Evolutionary conservation across 2,329 filamentous ascomycete species (phyloP), one percentile per base, ranked within the genome.

Genomic region (Penicillium janthinellum): DNA sequence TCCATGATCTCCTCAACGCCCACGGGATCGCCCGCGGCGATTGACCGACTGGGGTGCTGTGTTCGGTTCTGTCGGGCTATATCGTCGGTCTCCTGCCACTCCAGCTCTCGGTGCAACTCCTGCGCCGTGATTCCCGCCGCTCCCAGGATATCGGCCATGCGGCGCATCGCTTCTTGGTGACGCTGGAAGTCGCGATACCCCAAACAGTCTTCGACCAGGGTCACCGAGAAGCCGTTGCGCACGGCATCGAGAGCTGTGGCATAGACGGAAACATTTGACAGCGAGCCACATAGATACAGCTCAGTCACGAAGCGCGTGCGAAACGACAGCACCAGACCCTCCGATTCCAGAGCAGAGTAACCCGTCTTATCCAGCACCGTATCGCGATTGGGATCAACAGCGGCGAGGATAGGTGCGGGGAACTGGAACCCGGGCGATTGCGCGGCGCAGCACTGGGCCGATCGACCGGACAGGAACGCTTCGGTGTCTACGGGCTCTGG

Each of bases 211-310:
- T 95, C 88, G 41, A 98, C 81, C 12, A 98, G 81, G 5, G 90
- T 95, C 70, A 97, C 91, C n/a, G 86, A 83, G 70, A 96, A 88
- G 4, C 93, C 95, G 74, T 97, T 90, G 20, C 90, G 86, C 1
- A 91, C 93, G 11, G 94, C 95, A 71, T 97, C 95, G 63, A 96
- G 83, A 3, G 92, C 92, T 0, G 94, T 97, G 7, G 95, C 94
- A 72, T 95, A 92, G 49, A 98, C 88, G 35, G 92, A 93, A 38
- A 96, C 81, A 70, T 98, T 97, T 45, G 89, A 91, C 51, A 96
- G 83, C 47, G 90, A 89, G 22, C 95, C 95, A 70, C 91, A 96
- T 25, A 98, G 85, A 75, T 90, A 97, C 12, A 99, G 81, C 69
- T 97, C 90, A 2, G 92, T 96, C 59, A 96, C 87, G 66, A 97